Evolutionary conservation across 176 grass and related monocot genomes (phyloP), one percentile per base, ranked within the genome.

Genomic region (Oropetium thomaeum): DNA sequence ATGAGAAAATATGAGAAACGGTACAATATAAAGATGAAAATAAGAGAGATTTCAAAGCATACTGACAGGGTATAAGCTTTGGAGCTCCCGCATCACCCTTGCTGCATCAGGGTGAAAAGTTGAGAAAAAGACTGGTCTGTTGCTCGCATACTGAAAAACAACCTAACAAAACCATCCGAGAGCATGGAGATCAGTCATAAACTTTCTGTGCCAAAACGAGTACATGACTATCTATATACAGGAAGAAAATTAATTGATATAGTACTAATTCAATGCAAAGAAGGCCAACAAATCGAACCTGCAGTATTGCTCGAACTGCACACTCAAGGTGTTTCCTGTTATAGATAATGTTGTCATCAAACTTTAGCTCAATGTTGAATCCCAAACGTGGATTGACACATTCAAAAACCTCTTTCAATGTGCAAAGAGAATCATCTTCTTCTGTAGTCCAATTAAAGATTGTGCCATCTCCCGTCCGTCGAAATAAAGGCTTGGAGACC

Each of bases 311-410:
- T 70, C 82, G 79, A 75, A 98, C 84, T 35, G 42, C 62, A 59
- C 30, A 54, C 44, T 58, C 73, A 44, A 98, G 86, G n/a, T 89
- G 27, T 34, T 82, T 76, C 39, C 76, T 80, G n/a, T 66, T 58
- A 71, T 93, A 98, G 43, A 85, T 19, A 58, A 88, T 33, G 81
- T 73, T 17, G 59, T 98, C 91, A 58, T 89, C 90, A 77, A 98
- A 92, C 68, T 98, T 98, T 15, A 98, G 65, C 74, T 98, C 95
- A 70, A 98, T 87, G 66, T 92, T 98, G 75, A 98, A 98, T 76
- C 95, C 91, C 41, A 98, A 27, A 65, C 47, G 74, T 28, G 84
- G 85, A 81, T 82, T 88, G 8, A 92, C 89, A 73, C 29, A 8
- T 83, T 92, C 59, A 74, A 98, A 94, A 20, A 55, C 91, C 64